A percentile compares a stretch with the other conserved stretches of the same genome.
Evolutionary conservation across 2,329 filamentous ascomycete species (phyloP).

Genomic region (Drechslerella coelobrocha): DNA sequence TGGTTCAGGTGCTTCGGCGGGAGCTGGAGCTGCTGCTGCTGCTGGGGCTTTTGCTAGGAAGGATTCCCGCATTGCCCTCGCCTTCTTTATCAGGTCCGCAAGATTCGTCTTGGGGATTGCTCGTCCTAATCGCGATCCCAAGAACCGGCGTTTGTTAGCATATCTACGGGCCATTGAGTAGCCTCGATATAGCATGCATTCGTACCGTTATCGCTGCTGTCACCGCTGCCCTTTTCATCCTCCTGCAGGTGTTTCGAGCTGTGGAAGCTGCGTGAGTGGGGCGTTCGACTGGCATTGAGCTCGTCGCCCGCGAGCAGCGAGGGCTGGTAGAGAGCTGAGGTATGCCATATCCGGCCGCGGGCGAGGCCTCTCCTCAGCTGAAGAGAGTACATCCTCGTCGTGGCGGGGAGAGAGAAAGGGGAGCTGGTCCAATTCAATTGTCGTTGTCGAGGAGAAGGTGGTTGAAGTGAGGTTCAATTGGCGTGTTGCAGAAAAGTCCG

Average conservation of each 20-base stretch:
- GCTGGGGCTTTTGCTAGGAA: constrained; percentile 20
- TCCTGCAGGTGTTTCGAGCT: constrained; percentile 14
- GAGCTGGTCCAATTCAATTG: neutral
- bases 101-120: constrained; percentile 44
- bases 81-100: constrained; percentile 33
- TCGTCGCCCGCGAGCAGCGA: constrained; percentile 11
- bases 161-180: neutral
- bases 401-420: neutral
- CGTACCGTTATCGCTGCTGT: neutral
- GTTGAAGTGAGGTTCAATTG: neutral
- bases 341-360: constrained; percentile 46
- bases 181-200: neutral
- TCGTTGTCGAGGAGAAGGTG: neutral
- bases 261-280: constrained; percentile 12
- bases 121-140: constrained; percentile 8
- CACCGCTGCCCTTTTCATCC: constrained; percentile 14
- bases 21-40: neutral
- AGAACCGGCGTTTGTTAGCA: neutral
- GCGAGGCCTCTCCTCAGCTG: constrained; percentile 46
- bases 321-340: constrained; percentile 30
- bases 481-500: constrained; percentile 24
- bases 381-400: constrained; percentile 38
- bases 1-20: neutral
- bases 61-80: constrained; percentile 13
- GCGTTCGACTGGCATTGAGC: neutral